These are phyloP conservation scores for Scheffersomyces illinoinensis DNA, from an alignment of 1,139 yeast genomes.

Conservation along the genomic window DNA sequence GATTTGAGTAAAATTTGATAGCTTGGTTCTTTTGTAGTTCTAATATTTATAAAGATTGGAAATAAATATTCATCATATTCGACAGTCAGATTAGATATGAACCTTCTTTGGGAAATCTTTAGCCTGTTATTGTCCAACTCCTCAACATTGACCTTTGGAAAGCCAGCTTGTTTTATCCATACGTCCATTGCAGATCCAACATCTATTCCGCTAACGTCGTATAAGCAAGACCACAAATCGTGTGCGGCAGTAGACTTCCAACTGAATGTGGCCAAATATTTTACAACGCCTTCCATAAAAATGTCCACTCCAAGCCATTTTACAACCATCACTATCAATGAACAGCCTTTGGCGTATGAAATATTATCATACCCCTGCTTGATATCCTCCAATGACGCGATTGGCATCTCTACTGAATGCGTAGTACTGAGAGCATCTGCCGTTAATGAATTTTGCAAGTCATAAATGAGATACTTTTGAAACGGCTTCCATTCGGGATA, in stretches of 20 bases:
- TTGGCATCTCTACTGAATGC: neutral
- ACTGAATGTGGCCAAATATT: slow-evolving; percentile 17
- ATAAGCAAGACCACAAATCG: slow-evolving; percentile 17
- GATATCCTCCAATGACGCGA: neutral
- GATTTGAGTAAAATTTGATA: slow-evolving; percentile 11
- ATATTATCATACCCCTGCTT: slow-evolving; percentile 4
- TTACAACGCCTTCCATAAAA: slow-evolving; percentile 16
- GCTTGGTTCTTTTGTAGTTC: slow-evolving; percentile 13
- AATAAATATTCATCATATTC: slow-evolving; percentile 16
- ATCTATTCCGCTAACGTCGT: slow-evolving; percentile 15
- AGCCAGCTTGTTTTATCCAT: slow-evolving; percentile 18
- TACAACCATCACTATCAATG: slow-evolving; percentile 12
- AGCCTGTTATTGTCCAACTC: slow-evolving; percentile 8
- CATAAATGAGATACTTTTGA: neutral
- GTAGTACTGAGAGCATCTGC: neutral
- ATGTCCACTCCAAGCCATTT: slow-evolving; percentile 19
- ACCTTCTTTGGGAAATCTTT: slow-evolving; percentile 14
- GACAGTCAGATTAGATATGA: slow-evolving; percentile 16
- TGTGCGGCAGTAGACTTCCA: slow-evolving; percentile 19
- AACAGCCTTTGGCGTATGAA: neutral
- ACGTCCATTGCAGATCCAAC: slow-evolving; percentile 17
- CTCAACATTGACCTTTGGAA: slow-evolving; percentile 12
- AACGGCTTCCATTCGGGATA: neutral
- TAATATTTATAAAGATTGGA: slow-evolving; percentile 18
- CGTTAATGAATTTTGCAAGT: neutral